Evolutionary conservation across 805 yeast genomes (phyloP).

Genomic region (Candida lessepsii): DNA sequence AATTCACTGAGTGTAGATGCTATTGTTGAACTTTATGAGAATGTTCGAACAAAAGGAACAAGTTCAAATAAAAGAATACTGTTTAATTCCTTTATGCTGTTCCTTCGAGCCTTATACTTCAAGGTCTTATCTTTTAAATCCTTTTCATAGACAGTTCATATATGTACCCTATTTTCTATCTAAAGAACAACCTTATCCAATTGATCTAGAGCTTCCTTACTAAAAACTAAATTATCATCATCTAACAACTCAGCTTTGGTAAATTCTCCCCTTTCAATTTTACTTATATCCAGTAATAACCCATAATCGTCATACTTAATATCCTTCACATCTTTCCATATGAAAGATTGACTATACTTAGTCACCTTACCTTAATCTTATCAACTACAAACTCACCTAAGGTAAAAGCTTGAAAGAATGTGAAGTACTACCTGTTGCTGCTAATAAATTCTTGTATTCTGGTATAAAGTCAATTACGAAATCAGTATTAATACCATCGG

Average conservation of each 20-base stretch:
- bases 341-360: constrained; percentile 10
- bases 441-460: constrained; percentile 23
- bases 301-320: constrained; percentile 5
- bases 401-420: constrained; percentile 39
- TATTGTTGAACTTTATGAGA: neutral
- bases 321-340: constrained; percentile 10
- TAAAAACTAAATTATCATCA: constrained; percentile 3
- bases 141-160: too few species aligned
- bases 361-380: constrained; percentile 1
- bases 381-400: constrained; percentile 20
- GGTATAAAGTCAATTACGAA: constrained; percentile 35
- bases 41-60: neutral
- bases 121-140: too few species aligned
- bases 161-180: too few species aligned
- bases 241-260: neutral
- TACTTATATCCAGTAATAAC: constrained; percentile 3
- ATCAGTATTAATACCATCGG: constrained; percentile 23
- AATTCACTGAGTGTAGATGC: neutral
- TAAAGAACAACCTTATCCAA: constrained; percentile 3
- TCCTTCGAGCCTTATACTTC: too few species aligned
- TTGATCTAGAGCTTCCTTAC: constrained; percentile 1
- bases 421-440: constrained; percentile 37
- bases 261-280: constrained; percentile 2
- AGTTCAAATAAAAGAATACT: too few species aligned
- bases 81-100: too few species aligned